phyloP scores from a whole-genome alignment of 2,329 filamentous ascomycete species.

The Leptographium flavum region DNA sequence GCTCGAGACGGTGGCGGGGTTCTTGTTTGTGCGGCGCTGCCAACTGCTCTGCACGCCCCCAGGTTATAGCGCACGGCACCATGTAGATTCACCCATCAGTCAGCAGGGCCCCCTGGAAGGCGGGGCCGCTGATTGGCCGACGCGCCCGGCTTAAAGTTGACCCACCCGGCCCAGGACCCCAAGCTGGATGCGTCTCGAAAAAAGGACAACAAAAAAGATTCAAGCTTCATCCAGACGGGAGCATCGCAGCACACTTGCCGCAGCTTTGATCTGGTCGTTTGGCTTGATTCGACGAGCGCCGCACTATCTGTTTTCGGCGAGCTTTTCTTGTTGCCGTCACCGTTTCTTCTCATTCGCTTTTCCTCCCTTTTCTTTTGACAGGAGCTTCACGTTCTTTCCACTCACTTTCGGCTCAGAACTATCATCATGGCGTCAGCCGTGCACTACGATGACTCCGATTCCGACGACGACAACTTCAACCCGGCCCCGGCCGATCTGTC shows the following conservation, averaged over 20 bases:
- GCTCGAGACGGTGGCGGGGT: constrained; percentile 2
- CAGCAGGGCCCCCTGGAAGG: background rate
- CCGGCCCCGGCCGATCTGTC: constrained; percentile 61
- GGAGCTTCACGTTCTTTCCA: background rate
- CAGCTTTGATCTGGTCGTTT: too few species aligned
- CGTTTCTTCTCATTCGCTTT: background rate
- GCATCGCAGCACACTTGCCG: too few species aligned
- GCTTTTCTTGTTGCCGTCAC: too few species aligned
- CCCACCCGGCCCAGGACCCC: background rate
- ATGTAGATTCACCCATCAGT: too few species aligned
- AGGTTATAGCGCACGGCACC: background rate
- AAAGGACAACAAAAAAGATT: background rate
- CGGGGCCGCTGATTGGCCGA: background rate
- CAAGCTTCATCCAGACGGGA: too few species aligned
- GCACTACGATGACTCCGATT: constrained; percentile 41
- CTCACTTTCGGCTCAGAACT: background rate
- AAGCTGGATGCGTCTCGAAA: background rate
- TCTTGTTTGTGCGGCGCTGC: background rate
- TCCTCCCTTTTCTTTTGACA: background rate
- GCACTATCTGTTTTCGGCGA: too few species aligned
- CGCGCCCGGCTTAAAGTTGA: background rate
- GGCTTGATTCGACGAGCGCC: too few species aligned
- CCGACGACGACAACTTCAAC: constrained; percentile 83
- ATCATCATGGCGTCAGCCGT: constrained; percentile 6
- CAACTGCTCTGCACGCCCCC: background rate